Evolutionary conservation across 441 rosid genomes (phyloP), one percentile per base, ranked within the genome.

Genomic region (Hypseocharis bilobata): DNA sequence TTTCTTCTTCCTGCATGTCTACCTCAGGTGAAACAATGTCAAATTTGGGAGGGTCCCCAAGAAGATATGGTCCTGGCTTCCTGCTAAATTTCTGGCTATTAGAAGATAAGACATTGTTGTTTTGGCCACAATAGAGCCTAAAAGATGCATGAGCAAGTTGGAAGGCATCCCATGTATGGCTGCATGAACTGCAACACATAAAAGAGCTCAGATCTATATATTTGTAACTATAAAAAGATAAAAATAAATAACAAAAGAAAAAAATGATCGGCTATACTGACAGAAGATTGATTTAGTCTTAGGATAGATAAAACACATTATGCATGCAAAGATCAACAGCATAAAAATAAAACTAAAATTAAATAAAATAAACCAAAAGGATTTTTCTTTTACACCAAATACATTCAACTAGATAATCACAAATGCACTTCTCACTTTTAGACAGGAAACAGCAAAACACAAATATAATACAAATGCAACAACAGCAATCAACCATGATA

Each of bases 101-200:
- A 27, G 85, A 78, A 63, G 88, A 23, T 62, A 69, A 20, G 13
- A 28, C 28, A 54, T 63, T 74, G 66, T 64, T 71, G 79, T 78
- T 82, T 63, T 77, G 68, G 2, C 68, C 68, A 76, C 95, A 91
- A 75, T 86, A 91, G 57, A 93, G 79, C 74, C 85, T 83, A 78
- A 81, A 88, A 60, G 99, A 93, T 47, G 99, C 96, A 78, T 81
- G 76, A 27, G 97, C 97, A 70, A 87, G 78, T 66, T 87, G 92
- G 80, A 93, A 91, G 14, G 90, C 97, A 77, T 93, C 99, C 83
- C 87, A 88, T 32, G 86, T 83, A 68, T 91, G 84, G 80, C 97
- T 80, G 78, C 87, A 84, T 42, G 97, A 91, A 82, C 99, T 93
- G 88, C 80, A 75, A 75, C 19, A 47, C 55, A 71, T n/a, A 59